Conservation (phyloP, 495 filamentous ascomycete genomes). For the Achaetomiella virescens region DNA sequence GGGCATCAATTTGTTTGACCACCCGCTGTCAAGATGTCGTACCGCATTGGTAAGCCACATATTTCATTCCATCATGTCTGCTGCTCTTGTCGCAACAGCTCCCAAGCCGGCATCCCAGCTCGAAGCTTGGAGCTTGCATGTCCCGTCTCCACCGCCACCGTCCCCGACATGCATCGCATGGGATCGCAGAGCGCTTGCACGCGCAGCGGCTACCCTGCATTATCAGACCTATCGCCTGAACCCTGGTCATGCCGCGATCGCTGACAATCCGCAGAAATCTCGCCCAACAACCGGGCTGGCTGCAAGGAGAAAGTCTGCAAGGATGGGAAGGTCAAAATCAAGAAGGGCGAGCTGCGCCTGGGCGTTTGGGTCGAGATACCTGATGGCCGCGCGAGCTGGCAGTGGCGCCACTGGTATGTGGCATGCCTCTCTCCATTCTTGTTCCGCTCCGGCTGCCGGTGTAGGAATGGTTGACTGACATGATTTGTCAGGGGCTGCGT, state of each 20-base stretch:
- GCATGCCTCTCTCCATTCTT: conserved; percentile 16
- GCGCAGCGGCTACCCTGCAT: background rate
- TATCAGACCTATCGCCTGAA: background rate
- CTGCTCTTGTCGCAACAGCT: background rate
- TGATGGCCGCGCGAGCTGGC: conserved; percentile 44
- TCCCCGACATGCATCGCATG: no score
- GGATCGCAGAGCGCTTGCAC: no score
- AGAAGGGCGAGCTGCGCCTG: conserved; percentile 66
- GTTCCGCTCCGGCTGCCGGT: background rate
- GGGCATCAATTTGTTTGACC: no score
- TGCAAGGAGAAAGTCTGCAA: conserved; percentile 67
- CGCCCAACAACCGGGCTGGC: conserved; percentile 54
- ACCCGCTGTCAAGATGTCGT: conserved; percentile 25
- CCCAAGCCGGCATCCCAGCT: background rate
- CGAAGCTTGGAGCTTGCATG: no score
- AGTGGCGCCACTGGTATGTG: conserved; percentile 71
- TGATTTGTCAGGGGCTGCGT: conserved; percentile 62
- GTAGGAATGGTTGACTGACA: background rate
- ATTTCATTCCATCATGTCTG: background rate
- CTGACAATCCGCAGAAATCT: conserved; percentile 46
- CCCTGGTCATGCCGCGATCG: no score
- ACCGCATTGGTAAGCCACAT: conserved; percentile 31
- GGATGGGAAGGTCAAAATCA: conserved; percentile 57
- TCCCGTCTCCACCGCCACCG: no score
- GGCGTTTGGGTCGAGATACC: conserved; percentile 58